Evolutionary conservation across 108 stramenopile genomes (phyloP).

Genomic region (Skeletonema tropicum): DNA sequence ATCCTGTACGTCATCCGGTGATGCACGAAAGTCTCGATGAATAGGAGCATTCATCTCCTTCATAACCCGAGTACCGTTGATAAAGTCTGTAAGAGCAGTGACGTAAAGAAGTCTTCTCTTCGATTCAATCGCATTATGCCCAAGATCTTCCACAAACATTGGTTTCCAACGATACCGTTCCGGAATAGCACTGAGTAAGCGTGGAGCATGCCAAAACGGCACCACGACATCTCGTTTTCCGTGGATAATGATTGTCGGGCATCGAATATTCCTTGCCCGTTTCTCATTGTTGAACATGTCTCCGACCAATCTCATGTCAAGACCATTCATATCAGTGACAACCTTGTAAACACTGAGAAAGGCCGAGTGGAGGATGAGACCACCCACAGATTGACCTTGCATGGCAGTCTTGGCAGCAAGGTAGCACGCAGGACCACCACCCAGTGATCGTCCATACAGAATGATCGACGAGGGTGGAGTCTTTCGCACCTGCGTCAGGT

Average conservation of each 20-base stretch:
- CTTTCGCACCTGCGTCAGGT: constrained; percentile 26
- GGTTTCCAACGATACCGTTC: constrained; percentile 61
- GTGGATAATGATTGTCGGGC: constrained; percentile 77
- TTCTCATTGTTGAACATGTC: constrained; percentile 57
- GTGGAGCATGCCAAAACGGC: constrained; percentile 81
- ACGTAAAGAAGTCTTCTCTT: constrained; percentile 31
- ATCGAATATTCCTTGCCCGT: constrained; percentile 56
- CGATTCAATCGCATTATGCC: constrained; percentile 78
- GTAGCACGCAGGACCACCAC: constrained; percentile 73
- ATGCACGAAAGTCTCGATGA: constrained; percentile 22
- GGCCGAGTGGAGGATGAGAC: constrained; percentile 65
- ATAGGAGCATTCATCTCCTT: constrained; percentile 11
- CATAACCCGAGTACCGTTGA: constrained; percentile 1
- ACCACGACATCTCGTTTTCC: constrained; percentile 78
- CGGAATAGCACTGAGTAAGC: constrained; percentile 62
- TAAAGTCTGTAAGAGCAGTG: constrained; percentile 24
- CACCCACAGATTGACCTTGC: constrained; percentile 59
- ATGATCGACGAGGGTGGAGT: constrained; percentile 47
- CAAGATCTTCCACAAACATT: constrained; percentile 68
- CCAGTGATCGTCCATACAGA: constrained; percentile 67
- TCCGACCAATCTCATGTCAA: constrained; percentile 39
- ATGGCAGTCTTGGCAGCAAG: constrained; percentile 64
- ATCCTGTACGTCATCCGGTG: constrained; percentile 6
- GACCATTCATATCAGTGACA: constrained; percentile 43
- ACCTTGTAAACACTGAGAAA: constrained; percentile 58